A percentile compares a stretch with the other conserved stretches of the same genome.
Evolutionary conservation across 176 grass and related monocot genomes (phyloP).

Genomic region (Echinochloa phyllopogon): DNA sequence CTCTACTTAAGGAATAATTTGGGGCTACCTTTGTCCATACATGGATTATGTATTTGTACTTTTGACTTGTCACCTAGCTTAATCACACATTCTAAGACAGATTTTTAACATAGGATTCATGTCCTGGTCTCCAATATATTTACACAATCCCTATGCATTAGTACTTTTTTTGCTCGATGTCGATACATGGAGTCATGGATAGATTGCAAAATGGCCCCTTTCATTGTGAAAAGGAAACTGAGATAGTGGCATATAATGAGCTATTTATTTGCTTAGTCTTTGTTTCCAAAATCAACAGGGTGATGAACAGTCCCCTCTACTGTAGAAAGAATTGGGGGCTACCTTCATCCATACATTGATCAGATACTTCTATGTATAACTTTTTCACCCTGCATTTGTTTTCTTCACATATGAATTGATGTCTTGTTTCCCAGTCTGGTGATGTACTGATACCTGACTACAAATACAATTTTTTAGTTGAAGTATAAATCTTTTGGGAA

Average conservation of each 20-base stretch:
- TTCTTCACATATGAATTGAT: neutral
- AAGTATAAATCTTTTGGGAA: neutral
- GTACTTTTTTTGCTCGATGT: neutral
- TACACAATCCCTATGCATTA: neutral
- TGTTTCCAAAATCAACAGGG: constrained; percentile 62
- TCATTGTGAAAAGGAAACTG: constrained; percentile 38
- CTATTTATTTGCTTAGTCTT: constrained; percentile 53
- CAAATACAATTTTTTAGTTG: neutral
- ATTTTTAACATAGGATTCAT: constrained; percentile 3
- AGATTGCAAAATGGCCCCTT: neutral
- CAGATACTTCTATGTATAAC: neutral
- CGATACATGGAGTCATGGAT: neutral
- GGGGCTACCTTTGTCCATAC: constrained; percentile 62
- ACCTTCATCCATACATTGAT: constrained; percentile 50
- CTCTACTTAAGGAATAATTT: constrained; percentile 56
- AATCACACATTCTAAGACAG: neutral
- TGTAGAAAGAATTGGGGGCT: constrained; percentile 74
- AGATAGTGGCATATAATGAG: constrained; percentile 50
- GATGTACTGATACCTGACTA: neutral
- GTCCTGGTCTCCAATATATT: neutral
- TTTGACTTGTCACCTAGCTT: constrained; percentile 10
- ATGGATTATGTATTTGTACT: constrained; percentile 13
- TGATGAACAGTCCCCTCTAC: constrained; percentile 71
- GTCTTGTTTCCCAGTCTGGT: neutral
- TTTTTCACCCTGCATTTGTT: neutral